phyloP scores from a whole-genome alignment of 768 basidiomycete species.

The Mycena albidolilacea region DNA sequence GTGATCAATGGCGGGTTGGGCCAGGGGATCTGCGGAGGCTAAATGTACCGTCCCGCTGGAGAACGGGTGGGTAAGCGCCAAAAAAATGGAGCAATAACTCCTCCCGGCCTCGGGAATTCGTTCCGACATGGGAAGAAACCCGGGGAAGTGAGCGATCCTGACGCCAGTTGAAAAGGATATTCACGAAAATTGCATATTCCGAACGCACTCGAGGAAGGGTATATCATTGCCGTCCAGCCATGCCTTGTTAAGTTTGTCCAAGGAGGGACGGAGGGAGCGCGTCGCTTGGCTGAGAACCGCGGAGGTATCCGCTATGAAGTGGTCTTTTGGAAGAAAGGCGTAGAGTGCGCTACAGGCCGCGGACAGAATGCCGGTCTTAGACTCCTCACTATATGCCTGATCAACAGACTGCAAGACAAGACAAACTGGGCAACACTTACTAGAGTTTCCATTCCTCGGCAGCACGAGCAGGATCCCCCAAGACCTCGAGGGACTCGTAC shows the following conservation, averaged over 20 bases:
- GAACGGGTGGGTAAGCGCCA: constrained; percentile 52
- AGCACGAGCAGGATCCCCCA: constrained; percentile 8
- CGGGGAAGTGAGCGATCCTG: constrained; percentile 12
- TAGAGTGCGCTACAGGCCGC: too few species aligned
- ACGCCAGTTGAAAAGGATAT: too few species aligned
- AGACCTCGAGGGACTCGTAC: constrained; percentile 28
- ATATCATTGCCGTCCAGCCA: constrained; percentile 2
- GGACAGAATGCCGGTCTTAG: too few species aligned
- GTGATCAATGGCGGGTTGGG: constrained; percentile 38
- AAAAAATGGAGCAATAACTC: constrained; percentile 42
- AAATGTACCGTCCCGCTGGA: constrained; percentile 57
- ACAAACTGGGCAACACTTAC: too few species aligned
- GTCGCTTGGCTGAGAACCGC: background rate
- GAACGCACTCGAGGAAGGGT: constrained; percentile 20
- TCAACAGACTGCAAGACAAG: too few species aligned
- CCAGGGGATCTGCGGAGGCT: constrained; percentile 36
- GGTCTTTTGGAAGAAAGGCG: too few species aligned
- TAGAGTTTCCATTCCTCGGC: too few species aligned
- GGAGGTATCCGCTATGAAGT: background rate
- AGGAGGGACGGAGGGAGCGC: background rate
- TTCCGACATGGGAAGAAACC: constrained; percentile 2
- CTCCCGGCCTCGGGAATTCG: constrained; percentile 40
- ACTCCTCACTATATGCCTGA: too few species aligned
- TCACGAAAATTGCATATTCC: too few species aligned
- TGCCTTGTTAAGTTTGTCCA: constrained; percentile 3